Evolutionary conservation across 768 basidiomycete genomes (phyloP), one percentile per base, ranked within the genome.

Genomic region (Termitomyces sp.): DNA sequence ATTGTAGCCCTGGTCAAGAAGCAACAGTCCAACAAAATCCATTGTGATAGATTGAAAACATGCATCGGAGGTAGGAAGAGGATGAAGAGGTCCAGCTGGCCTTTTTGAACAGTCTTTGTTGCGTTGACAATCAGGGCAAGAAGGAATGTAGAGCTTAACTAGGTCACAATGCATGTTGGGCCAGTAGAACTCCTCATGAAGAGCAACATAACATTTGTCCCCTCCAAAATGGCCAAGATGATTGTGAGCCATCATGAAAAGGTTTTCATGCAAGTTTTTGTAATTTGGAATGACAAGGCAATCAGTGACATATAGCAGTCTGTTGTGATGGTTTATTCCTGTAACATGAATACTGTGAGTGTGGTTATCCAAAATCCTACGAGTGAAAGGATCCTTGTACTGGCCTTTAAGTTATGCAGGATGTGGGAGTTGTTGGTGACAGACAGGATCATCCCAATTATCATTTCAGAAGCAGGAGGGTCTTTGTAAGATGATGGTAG

Each of bases 141-240:
- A 44, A 13, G 62, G 62, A 22, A 63, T 51, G 20, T 63, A 63
- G 3, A 5, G 4, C n/a, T 38, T 22, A 16, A 33, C 13, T 3
- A 63, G 28, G 39, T 63, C 44, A 4, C 24, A 2, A 56, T 72
- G 59, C 75, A 78, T 78, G 46, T 72, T 68, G 33, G 71, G 70
- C 74, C 74, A 71, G 40, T 71, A 77, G 57, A 67, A 77, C 1
- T 66, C 64, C 0, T 63, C 18, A 0, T 62, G 24, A 0, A 78
- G 52, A 0, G 65, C 12, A 0, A 44, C 66, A 56, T 75, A 76
- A 0, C 65, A 60, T 60, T 79, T 75, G n/a, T 69, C 59, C 9
- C 68, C 66, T 0, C 76, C 70, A 57, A 79, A 74, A 64, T 77
- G 73, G 0, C 74, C 74, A 0, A 71, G 55, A 0, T 55, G 36